Percentiles rank a stretch among this genome's conserved stretches.
Evolutionary conservation across 1,139 yeast species (phyloP).

Genomic region (Hyphopichia burtonii): DNA sequence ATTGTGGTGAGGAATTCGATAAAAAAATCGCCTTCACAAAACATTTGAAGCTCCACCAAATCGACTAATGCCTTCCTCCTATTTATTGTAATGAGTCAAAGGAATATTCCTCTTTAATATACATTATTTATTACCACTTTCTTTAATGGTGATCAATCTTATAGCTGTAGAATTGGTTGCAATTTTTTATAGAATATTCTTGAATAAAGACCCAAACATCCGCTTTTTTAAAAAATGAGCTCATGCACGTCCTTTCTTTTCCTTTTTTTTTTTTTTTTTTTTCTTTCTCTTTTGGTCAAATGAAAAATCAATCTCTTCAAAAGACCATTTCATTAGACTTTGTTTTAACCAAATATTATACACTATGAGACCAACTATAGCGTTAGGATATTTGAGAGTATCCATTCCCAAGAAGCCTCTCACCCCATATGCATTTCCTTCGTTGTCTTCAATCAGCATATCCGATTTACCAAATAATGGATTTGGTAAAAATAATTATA

Average conservation of each 20-base stretch:
- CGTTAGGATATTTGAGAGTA: slow-evolving; percentile 26
- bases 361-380: slow-evolving; percentile 24
- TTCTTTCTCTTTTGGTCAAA: neutral
- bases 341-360: no score
- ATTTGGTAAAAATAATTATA: slow-evolving; percentile 48
- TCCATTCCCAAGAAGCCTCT: slow-evolving; percentile 17
- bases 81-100: neutral
- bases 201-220: no score
- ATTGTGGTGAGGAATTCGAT: slow-evolving; percentile 53
- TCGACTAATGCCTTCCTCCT: neutral
- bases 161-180: neutral
- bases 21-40: slow-evolving; percentile 37
- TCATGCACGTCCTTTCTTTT: neutral
- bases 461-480: slow-evolving; percentile 36
- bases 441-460: slow-evolving; percentile 23
- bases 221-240: no score
- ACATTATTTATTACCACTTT: no score
- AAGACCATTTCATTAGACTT: neutral
- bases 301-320: neutral
- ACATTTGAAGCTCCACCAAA: slow-evolving; percentile 34
- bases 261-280: slow-evolving; percentile 1
- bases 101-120: neutral
- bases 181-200: no score
- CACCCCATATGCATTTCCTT: slow-evolving; percentile 26
- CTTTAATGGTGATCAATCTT: no score